Evolutionary conservation across 768 basidiomycete species (phyloP).

Genomic region (Rhizopogon sp.): DNA sequence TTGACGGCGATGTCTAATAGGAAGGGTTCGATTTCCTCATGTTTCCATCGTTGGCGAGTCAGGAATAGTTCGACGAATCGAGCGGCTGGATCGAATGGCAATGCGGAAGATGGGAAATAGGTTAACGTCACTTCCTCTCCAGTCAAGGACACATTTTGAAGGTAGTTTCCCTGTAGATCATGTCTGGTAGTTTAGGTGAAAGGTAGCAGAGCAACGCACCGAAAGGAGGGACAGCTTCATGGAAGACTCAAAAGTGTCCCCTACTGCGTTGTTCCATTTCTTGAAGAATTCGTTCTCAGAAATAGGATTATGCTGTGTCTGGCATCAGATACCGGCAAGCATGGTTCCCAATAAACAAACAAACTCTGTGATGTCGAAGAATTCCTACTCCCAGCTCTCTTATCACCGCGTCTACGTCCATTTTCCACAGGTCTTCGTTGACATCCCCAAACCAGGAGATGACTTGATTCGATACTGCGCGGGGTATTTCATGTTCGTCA

Average conservation of each 20-base stretch:
- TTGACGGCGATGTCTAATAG: conserved; percentile 79
- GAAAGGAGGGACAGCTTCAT: conserved; percentile 66
- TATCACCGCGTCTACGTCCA: conserved; percentile 58
- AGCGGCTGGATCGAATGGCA: conserved; percentile 72
- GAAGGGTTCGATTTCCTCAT: conserved; percentile 78
- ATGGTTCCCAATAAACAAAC: background rate
- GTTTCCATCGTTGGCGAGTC: conserved; percentile 69
- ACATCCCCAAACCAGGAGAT: conserved; percentile 80
- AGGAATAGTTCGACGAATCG: conserved; percentile 90
- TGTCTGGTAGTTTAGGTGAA: background rate
- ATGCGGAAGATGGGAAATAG: conserved; percentile 71
- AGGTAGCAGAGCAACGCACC: conserved; percentile 33
- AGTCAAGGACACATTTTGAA: conserved; percentile 38
- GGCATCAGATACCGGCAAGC: background rate
- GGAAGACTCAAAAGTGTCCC: conserved; percentile 65
- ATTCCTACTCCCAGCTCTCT: conserved; percentile 76
- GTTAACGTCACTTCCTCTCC: conserved; percentile 37
- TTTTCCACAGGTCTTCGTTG: conserved; percentile 52
- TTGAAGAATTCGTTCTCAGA: conserved; percentile 48
- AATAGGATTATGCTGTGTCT: conserved; percentile 53
- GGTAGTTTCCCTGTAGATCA: conserved; percentile 70
- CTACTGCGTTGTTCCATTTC: conserved; percentile 71
- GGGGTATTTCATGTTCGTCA: conserved; percentile 67
- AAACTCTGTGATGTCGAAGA: conserved; percentile 56
- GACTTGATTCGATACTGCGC: conserved; percentile 58